phyloP scores from a whole-genome alignment of 495 filamentous ascomycete genomes.

The Trichoderma asperelloides region DNA sequence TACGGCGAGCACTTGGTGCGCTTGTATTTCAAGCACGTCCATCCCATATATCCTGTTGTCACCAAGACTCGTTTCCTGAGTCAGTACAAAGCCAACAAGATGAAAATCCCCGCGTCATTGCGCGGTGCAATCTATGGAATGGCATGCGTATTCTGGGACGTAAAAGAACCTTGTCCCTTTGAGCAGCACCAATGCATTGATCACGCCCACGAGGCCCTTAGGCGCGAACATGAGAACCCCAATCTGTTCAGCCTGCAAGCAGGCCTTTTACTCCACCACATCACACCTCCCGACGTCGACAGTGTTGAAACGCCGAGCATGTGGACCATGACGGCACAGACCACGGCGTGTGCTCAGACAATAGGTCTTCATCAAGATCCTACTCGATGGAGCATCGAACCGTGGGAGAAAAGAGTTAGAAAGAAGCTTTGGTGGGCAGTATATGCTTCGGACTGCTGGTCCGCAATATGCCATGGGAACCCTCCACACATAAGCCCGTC shows the following conservation, averaged over 20 bases:
- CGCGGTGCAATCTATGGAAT: background rate
- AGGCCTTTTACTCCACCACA: background rate
- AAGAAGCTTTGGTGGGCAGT: slow-evolving; percentile 4
- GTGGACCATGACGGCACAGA: slow-evolving; percentile 6
- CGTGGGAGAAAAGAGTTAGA: background rate
- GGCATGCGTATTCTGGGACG: slow-evolving; percentile 1
- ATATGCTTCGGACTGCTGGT: background rate
- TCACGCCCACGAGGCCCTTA: background rate
- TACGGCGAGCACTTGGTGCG: background rate
- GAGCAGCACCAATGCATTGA: background rate
- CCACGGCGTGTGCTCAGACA: background rate
- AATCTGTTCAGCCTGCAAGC: slow-evolving; percentile 2
- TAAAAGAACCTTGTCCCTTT: background rate
- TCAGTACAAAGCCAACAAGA: background rate
- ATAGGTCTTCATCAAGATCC: slow-evolving; percentile 6
- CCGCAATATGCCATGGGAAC: slow-evolving; percentile 1
- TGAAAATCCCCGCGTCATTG: background rate
- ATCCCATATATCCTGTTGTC: background rate
- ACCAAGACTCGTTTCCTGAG: background rate
- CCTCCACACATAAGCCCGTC: background rate
- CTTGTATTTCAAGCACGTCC: background rate
- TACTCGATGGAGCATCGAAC: background rate
- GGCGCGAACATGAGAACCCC: background rate
- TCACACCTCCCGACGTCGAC: background rate
- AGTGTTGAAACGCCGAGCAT: slow-evolving; percentile 2